phyloP scores from a whole-genome alignment of 2,329 filamentous ascomycete species.

The Aureobasidium namibiae region DNA sequence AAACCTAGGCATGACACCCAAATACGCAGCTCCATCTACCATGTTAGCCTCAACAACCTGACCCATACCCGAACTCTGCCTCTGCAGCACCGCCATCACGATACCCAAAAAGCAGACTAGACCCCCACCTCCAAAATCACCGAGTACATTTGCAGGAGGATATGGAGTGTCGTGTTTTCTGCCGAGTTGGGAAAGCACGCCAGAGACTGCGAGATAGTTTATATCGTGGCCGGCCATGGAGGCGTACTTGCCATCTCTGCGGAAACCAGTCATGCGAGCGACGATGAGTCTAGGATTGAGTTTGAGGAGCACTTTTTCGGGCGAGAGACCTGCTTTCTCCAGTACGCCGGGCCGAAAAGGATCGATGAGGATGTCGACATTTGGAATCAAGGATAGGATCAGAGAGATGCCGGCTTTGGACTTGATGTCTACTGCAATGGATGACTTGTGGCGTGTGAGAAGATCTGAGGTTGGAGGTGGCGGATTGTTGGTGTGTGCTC shows the following conservation, averaged over 20 bases:
- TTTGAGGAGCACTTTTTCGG: conserved; percentile 53
- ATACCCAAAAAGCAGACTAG: conserved; percentile 75
- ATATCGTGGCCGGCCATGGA: conserved; percentile 93
- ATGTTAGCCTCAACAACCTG: conserved; percentile 95
- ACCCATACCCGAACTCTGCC: conserved; percentile 57
- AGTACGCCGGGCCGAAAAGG: conserved; percentile 88
- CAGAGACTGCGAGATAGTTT: conserved; percentile 87
- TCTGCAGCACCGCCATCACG: conserved; percentile 65
- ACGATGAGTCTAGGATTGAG: conserved; percentile 71
- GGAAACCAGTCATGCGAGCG: conserved; percentile 81
- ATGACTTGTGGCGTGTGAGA: conserved; percentile 72
- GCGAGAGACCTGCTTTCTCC: conserved; percentile 72
- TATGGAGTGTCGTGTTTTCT: conserved; percentile 60
- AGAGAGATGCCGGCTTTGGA: conserved; percentile 54
- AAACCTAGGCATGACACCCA: conserved; percentile 70
- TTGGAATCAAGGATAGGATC: conserved; percentile 54
- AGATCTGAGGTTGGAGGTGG: conserved; percentile 54
- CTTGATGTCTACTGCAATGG: conserved; percentile 74
- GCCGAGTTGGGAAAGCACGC: conserved; percentile 70
- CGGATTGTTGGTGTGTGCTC: conserved; percentile 25
- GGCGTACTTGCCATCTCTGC: conserved; percentile 75
- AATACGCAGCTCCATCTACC: conserved; percentile 79
- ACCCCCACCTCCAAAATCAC: conserved; percentile 86
- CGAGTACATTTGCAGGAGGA: conserved; percentile 75
- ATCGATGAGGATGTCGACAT: conserved; percentile 77